A percentile compares a stretch with the other conserved stretches of the same genome.
Conservation (phyloP, 805 yeast genomes). For the Teunomyces barrocoloradensis region DNA sequence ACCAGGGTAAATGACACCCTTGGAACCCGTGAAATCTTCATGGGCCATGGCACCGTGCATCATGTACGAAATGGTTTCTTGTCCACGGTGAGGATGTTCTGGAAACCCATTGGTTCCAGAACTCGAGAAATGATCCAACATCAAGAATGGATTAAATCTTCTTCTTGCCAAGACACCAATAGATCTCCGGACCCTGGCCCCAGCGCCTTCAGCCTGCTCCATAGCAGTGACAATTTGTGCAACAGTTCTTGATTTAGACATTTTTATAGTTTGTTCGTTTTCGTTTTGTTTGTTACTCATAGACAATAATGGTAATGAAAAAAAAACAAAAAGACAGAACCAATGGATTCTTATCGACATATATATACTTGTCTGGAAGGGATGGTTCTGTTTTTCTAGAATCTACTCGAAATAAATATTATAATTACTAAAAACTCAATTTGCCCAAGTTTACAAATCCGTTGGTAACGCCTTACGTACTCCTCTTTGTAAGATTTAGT, state of each 20-base stretch:
- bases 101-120: constrained; percentile 72
- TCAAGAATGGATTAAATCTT: constrained; percentile 76
- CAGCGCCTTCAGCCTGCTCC: constrained; percentile 82
- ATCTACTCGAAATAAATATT: neutral
- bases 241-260: constrained; percentile 26
- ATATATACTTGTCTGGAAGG: constrained; percentile 2
- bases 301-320: neutral
- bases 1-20: constrained; percentile 73
- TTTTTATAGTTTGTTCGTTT: neutral
- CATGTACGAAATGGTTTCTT: constrained; percentile 73
- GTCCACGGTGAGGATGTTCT: constrained; percentile 82
- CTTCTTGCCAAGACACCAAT: constrained; percentile 67
- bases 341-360: neutral
- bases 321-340: neutral
- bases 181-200: constrained; percentile 82
- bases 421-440: neutral
- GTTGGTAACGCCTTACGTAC: neutral
- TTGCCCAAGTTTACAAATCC: neutral
- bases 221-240: constrained; percentile 43
- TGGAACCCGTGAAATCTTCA: constrained; percentile 84
- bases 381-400: neutral
- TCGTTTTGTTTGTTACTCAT: neutral
- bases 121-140: constrained; percentile 76
- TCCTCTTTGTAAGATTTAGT: neutral
- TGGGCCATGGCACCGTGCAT: constrained; percentile 69